Evolutionary conservation across 202 grass and related monocot genomes (phyloP).

Genomic region (Schoenoplectus tabernaemontani): DNA sequence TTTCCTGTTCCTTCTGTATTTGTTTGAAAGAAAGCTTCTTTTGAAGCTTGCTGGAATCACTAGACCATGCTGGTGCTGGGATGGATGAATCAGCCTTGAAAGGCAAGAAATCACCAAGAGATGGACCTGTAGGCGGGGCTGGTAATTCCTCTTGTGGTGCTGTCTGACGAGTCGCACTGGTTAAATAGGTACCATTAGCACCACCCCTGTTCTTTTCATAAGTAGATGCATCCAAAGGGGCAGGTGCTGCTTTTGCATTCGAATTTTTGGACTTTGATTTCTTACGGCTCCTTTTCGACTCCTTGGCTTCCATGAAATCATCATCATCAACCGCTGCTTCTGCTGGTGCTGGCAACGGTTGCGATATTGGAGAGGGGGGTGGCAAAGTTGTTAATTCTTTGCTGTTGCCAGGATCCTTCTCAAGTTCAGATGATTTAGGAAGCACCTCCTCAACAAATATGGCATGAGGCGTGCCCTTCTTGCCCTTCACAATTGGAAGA

Average conservation of each 20-base stretch:
- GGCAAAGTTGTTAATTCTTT: conserved; percentile 26
- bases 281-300: conserved; percentile 83
- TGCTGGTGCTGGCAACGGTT: conserved; percentile 20
- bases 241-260: conserved; percentile 40
- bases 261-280: conserved; percentile 67
- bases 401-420: conserved; percentile 40
- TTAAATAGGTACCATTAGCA: conserved; percentile 36
- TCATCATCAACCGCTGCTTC: conserved; percentile 47
- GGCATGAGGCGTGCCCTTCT: conserved; percentile 69
- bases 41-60: conserved; percentile 53
- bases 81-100: conserved; percentile 78
- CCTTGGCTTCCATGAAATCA: conserved; percentile 95
- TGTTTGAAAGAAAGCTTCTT: conserved; percentile 69
- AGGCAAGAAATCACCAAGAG: conserved; percentile 87
- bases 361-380: conserved; percentile 24
- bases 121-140: conserved; percentile 53
- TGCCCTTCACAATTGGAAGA: conserved; percentile 43
- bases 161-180: conserved; percentile 39
- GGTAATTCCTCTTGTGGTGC: conserved; percentile 58
- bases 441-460: conserved; percentile 84
- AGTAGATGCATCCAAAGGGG: conserved; percentile 43
- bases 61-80: conserved; percentile 79
- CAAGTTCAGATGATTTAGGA: conserved; percentile 41
- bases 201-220: conserved; percentile 15
- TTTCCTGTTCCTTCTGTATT: conserved; percentile 88